These are phyloP conservation scores for Sextonia rubra DNA, from an alignment of 164 flowering plant species.

Conservation along the genomic window DNA sequence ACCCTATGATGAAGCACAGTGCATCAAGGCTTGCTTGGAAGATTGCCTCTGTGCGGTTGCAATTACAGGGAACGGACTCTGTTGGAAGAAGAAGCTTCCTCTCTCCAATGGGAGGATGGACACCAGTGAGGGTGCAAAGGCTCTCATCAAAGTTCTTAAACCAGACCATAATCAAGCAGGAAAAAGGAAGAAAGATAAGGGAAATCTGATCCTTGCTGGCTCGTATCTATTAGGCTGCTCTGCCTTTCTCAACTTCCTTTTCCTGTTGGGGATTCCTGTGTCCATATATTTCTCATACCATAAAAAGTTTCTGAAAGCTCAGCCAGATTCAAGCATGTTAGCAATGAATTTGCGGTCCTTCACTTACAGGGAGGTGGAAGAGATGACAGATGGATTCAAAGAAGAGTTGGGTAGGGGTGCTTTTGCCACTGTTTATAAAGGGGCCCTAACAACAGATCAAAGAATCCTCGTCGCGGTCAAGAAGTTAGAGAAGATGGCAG, in stretches of 20 bases:
- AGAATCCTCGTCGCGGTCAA: slow-evolving; percentile 21
- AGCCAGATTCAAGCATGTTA: neutral
- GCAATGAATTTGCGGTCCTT: slow-evolving; percentile 20
- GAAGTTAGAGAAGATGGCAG: slow-evolving; percentile 20
- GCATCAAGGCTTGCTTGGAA: slow-evolving; percentile 34
- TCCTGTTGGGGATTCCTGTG: slow-evolving; percentile 11
- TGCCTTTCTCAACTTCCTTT: slow-evolving; percentile 25
- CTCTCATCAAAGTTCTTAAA: slow-evolving; percentile 31
- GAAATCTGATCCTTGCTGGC: slow-evolving; percentile 11
- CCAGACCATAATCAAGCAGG: neutral
- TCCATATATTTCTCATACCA: neutral
- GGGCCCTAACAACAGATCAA: slow-evolving; percentile 6
- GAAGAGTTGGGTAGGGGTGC: slow-evolving; percentile 35
- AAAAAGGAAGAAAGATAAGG: slow-evolving; percentile 5
- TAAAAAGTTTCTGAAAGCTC: slow-evolving; percentile 1
- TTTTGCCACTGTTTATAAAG: slow-evolving; percentile 30
- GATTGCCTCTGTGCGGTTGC: slow-evolving; percentile 54
- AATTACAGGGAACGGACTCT: slow-evolving; percentile 16
- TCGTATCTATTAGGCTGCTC: slow-evolving; percentile 40
- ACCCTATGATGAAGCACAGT: slow-evolving; percentile 17
- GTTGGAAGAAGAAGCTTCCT: slow-evolving; percentile 48
- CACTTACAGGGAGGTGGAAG: slow-evolving; percentile 21
- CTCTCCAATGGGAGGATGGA: slow-evolving; percentile 30
- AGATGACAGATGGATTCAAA: slow-evolving; percentile 29
- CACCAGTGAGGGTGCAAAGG: slow-evolving; percentile 12